Evolutionary conservation across 2,329 filamentous ascomycete species (phyloP).

Genomic region (Monascus ruber): DNA sequence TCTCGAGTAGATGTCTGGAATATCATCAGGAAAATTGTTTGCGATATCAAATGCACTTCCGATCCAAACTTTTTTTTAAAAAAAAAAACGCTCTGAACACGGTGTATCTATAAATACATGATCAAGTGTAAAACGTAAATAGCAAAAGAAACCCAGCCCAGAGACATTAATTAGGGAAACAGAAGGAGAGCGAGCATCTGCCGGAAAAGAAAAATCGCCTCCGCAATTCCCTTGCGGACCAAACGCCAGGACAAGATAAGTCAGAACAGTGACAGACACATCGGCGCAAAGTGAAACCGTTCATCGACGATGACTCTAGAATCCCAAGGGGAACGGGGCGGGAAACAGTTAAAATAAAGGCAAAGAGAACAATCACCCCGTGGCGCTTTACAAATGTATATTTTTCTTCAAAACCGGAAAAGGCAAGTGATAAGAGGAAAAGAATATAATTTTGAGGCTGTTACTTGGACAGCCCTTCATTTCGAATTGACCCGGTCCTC

Average conservation of each 20-base stretch:
- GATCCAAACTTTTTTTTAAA: too few relatives aligned
- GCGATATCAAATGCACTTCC: not conserved
- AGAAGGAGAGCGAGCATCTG: too few relatives aligned
- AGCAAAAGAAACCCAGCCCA: conserved; percentile 7
- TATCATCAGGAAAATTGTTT: too few relatives aligned
- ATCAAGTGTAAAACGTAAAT: conserved; percentile 4
- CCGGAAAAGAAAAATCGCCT: conserved; percentile 2
- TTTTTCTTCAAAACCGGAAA: not conserved
- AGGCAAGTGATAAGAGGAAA: too few relatives aligned
- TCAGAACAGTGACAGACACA: conserved; percentile 1
- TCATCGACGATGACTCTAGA: too few relatives aligned
- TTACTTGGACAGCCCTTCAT: too few relatives aligned
- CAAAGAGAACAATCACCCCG: conserved; percentile 1
- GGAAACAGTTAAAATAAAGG: conserved; percentile 1
- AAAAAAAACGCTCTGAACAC: not conserved
- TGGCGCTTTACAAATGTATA: conserved; percentile 3
- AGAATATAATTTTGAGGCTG: too few relatives aligned
- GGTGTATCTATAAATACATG: conserved; percentile 19
- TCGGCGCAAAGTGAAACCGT: too few relatives aligned
- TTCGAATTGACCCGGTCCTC: too few relatives aligned
- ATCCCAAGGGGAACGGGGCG: not conserved
- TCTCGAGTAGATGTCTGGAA: too few relatives aligned
- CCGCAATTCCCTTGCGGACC: not conserved
- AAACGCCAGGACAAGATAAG: conserved; percentile 6
- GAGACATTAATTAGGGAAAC: too few relatives aligned